Base-by-base conservation (phyloP, 352 stramenopile genomes). In the Plasmopara muralis region DNA sequence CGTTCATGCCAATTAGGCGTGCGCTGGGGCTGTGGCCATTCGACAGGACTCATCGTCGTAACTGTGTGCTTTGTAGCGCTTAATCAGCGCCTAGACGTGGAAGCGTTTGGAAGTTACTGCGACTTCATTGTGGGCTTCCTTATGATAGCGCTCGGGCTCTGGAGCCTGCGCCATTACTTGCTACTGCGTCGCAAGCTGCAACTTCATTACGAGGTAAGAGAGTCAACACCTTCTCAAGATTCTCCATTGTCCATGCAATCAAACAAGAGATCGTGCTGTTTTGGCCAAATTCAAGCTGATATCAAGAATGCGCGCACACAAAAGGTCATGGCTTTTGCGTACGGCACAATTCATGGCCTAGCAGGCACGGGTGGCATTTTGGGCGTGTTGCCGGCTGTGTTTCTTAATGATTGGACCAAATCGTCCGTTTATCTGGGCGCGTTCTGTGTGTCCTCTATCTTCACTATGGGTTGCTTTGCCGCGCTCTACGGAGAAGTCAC, bases 381-480 rank as follows among this genome's bases (percentile, higher is more conserved):
- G 12, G 86, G 85, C 18, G 78, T 97, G 12, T 69, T 97, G 25
- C 88, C 88, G 3, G 85, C 87, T 0, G 79, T 96, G 20, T 78
- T 95, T 56, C 57, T 96, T 34, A 83, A 91, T 49, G 65, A 94
- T 54, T 77, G 64, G 59, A 41, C 38, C 41, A 74, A 91, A 31
- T 89, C 83, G 37, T 72, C 68, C 20, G 53, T 84, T 18, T 97
- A 97, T 60, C 64, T 97, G 8, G 61, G 59, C 8, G 77, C 79
- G 9, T 97, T 97, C 70, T 97, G 86, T 53, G 13, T 87, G 15
- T 83, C 73, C 12, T 89, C 70, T 40, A 96, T 87, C 54, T 33
- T 95, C 37, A 83, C 88, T 25, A 97, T 97, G 88, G 88, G 85
- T 29, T 62, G 57, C 2, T 97, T 96, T 64, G 81, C 85, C 1